Conservation (phyloP, 768 basidiomycete genomes). For the Pleurotus ostreatus region DNA sequence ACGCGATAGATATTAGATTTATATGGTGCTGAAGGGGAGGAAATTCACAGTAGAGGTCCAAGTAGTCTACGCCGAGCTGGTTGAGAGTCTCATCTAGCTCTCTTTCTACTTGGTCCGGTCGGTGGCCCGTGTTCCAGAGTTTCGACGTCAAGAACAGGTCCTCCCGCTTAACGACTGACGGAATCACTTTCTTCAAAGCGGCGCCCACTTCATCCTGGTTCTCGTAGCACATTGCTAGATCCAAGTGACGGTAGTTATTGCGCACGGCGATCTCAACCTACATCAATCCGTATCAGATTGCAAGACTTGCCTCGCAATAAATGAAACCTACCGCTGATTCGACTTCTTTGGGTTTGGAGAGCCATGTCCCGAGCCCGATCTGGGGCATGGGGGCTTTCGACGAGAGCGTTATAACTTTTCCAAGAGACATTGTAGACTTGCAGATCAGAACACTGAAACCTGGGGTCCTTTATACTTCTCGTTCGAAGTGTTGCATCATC, state of each 20-base stretch:
- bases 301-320: neutral
- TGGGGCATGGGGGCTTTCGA: slow-evolving; percentile 58
- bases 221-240: slow-evolving; percentile 74
- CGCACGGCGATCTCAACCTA: slow-evolving; percentile 75
- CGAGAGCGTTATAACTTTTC: slow-evolving; percentile 36
- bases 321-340: slow-evolving; percentile 54
- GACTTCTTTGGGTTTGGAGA: slow-evolving; percentile 71
- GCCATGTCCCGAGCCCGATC: slow-evolving; percentile 84
- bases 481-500: no score
- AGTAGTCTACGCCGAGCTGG: slow-evolving; percentile 69
- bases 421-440: slow-evolving; percentile 33
- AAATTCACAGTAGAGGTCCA: slow-evolving; percentile 74
- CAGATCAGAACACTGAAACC: no score
- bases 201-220: slow-evolving; percentile 79
- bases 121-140: slow-evolving; percentile 77
- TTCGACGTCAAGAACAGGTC: slow-evolving; percentile 82
- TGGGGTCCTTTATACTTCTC: no score
- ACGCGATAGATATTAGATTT: neutral
- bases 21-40: no score
- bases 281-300: no score
- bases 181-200: slow-evolving; percentile 74
- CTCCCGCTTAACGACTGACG: slow-evolving; percentile 72
- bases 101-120: slow-evolving; percentile 61
- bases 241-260: slow-evolving; percentile 81
- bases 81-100: slow-evolving; percentile 73